phyloP scores from a whole-genome alignment of 495 filamentous ascomycete genomes.

The Lentithecium fluviatile region DNA sequence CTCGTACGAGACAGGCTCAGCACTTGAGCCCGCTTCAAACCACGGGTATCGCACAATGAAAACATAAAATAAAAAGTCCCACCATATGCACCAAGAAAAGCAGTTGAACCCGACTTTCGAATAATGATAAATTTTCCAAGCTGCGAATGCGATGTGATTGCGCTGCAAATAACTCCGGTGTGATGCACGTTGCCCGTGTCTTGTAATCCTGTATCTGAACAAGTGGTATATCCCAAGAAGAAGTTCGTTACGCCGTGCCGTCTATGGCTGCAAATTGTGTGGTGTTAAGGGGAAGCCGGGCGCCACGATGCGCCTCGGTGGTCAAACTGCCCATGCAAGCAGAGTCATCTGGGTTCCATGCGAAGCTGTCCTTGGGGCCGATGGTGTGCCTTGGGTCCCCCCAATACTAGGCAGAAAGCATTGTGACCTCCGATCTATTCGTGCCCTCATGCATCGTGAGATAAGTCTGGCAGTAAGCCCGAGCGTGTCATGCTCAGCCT shows the following conservation, averaged over 20 bases:
- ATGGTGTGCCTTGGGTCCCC: background rate
- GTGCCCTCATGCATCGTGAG: conserved; percentile 6
- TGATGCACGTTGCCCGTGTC: background rate
- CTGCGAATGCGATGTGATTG: background rate
- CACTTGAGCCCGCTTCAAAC: background rate
- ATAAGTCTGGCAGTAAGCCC: conserved; percentile 17
- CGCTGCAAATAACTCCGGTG: background rate
- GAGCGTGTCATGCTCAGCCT: conserved; percentile 34
- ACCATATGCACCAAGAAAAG: background rate
- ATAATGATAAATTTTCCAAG: background rate
- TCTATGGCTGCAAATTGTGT: background rate
- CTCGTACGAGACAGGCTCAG: background rate
- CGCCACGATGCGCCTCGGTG: background rate
- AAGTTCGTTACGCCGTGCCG: background rate
- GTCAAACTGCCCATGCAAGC: background rate
- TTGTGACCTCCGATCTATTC: conserved; percentile 4
- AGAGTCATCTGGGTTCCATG: background rate
- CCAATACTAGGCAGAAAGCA: conserved; percentile 8
- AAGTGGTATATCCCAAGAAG: background rate
- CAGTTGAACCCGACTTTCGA: background rate
- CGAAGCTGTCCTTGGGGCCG: background rate
- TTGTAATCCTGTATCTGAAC: background rate
- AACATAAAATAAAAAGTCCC: background rate
- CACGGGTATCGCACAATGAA: background rate
- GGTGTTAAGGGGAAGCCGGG: background rate